Percentiles rank a stretch among this genome's conserved stretches.
phyloP scores from a whole-genome alignment of 306 rosid genomes.

The Acacia acuminata region DNA sequence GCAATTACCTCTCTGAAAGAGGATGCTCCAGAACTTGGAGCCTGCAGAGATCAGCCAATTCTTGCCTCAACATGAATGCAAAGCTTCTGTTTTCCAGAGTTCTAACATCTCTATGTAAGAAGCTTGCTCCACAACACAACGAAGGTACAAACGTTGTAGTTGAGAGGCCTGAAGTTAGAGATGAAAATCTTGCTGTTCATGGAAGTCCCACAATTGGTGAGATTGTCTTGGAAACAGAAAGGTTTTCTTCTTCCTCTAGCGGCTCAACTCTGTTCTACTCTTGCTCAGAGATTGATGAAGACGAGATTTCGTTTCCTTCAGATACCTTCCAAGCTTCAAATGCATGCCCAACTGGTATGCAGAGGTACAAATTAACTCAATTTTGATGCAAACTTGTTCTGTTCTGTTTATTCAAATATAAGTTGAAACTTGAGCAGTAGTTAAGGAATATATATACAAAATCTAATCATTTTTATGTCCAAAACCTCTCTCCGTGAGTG shows the following conservation, averaged over 20 bases:
- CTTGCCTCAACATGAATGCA: constrained; percentile 25
- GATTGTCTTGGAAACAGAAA: constrained; percentile 30
- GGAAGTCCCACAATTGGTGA: constrained; percentile 19
- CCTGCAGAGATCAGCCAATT: constrained; percentile 35
- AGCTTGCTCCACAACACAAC: constrained; percentile 42
- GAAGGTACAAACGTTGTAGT: constrained; percentile 7
- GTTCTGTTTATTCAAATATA: not conserved
- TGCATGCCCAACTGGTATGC: constrained; percentile 24
- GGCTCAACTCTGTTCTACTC: constrained; percentile 40
- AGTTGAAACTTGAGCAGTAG: not conserved
- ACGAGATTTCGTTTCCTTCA: constrained; percentile 37
- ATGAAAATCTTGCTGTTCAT: constrained; percentile 25
- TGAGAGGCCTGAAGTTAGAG: constrained; percentile 29
- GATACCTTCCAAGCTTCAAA: constrained; percentile 31
- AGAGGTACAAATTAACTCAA: constrained; percentile 46
- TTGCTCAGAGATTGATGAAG: constrained; percentile 47
- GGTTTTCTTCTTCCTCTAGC: constrained; percentile 52
- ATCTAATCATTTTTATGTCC: too few relatives aligned
- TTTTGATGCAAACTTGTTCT: not conserved
- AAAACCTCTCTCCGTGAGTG: too few relatives aligned
- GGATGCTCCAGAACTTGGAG: constrained; percentile 42
- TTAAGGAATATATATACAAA: not conserved
- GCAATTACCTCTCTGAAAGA: constrained; percentile 62
- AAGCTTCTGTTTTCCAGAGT: constrained; percentile 39
- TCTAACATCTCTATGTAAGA: constrained; percentile 44